Base-by-base conservation (phyloP, 257 asterid species). In the Gentiana dahurica region DNA sequence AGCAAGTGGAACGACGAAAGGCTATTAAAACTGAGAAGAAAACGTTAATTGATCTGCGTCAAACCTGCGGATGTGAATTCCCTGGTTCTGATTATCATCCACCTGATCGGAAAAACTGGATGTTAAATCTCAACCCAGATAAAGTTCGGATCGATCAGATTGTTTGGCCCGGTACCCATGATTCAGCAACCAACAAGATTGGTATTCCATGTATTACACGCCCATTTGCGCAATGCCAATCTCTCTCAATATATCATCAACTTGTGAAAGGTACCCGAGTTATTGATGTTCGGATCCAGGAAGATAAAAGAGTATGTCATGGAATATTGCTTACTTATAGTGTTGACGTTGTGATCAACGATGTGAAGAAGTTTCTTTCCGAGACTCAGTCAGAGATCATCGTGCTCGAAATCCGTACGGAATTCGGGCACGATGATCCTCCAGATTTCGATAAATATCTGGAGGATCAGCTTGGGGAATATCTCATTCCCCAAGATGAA, bases 91-190 rank as follows among this genome's bases (percentile, higher is more conserved):
- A 87, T 53, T 77, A 83, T 73, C 65, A 12, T 53, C 77, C 89
- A 1, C 37, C 71, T 10, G 91, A 91, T 37, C 68, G 84, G 2
- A 74, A 74, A 68, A 88, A 75, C 75, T 92, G 98, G 98, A 85
- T 88, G 94, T 58, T 71, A 53, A 60, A 57, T 34, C 83, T 87
- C 3, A 57, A 62, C 12, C 87, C 81, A 0, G 89, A 73, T 0
- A 81, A 61, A 1, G 41, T 81, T 57, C 67, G 72, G 3, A 50
- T 92, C 10, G 59, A 92, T 63, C 78, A 83, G 60, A 92, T 92
- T 12, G 89, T 85, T 0, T 92, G 97, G 97, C 97, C 97, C 8
- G 98, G 97, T 0, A 92, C 97, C 1, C 95, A 92, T 63, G 95
- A 92, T 61, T 92, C 97, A 24, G 95, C 97, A 13, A 92, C 95